These are phyloP conservation scores for Fragaria iinumae DNA, from an alignment of 306 rosid species.

Conservation along the genomic window DNA sequence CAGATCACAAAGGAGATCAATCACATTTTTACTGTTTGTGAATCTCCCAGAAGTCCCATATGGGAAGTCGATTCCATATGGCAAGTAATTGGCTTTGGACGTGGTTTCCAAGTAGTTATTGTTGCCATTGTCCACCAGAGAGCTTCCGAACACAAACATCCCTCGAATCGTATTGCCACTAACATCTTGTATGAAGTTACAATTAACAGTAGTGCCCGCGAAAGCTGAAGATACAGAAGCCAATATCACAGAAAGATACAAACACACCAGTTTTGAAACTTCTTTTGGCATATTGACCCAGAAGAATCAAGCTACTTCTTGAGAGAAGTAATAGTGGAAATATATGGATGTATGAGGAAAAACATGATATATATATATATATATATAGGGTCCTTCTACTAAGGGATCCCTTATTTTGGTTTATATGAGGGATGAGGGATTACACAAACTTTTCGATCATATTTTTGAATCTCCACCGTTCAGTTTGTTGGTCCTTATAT, in stretches of 20 bases:
- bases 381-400: too few relatives aligned
- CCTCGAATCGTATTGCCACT: conserved; percentile 21
- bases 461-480: too few relatives aligned
- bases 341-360: background rate
- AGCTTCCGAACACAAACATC: conserved; percentile 55
- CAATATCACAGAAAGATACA: background rate
- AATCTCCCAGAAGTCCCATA: conserved; percentile 46
- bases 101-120: conserved; percentile 35
- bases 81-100: conserved; percentile 44
- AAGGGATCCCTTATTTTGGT: too few relatives aligned
- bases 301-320: background rate
- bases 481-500: too few relatives aligned
- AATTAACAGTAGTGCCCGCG: background rate
- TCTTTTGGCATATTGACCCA: background rate
- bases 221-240: background rate
- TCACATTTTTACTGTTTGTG: conserved; percentile 47
- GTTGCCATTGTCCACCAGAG: conserved; percentile 56
- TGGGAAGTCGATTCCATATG: conserved; percentile 48
- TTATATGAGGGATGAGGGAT: too few relatives aligned
- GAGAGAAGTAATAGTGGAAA: background rate
- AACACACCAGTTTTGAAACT: background rate
- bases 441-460: too few relatives aligned
- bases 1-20: conserved; percentile 28
- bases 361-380: too few relatives aligned
- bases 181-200: background rate